Base-by-base conservation (phyloP, 2,329 filamentous ascomycete genomes). In the Curvularia sp. region DNA sequence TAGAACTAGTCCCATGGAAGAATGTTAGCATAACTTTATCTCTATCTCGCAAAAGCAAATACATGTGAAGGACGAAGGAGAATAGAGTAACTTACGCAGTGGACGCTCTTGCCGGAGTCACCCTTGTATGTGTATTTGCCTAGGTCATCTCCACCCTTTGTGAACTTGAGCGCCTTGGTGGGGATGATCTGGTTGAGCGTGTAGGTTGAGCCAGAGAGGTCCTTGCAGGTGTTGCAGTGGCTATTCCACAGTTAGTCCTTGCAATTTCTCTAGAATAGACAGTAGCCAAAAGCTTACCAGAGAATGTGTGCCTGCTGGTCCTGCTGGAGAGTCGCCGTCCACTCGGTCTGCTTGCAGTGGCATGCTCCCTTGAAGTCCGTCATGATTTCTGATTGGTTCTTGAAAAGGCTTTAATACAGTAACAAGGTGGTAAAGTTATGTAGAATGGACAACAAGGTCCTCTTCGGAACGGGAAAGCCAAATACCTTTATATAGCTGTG, bases 171-270 rank as follows among this genome's bases (percentile, higher is more conserved):
- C 43, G 79, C 75, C 31, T 76, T 72, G 66, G 80, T 76, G 46
- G 82, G 82, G 53, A 85, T 79, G 71, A 85, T 81, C 61, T 84
- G 81, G 75, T 85, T 86, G 61, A 85, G 75, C 18, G 83, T 85
- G 77, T 77, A 84, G 49, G 81, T 78, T 18, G 78, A 75, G 63
- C 83, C 83, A 51, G 78, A 79, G 56, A 85, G 79, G 60, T 77
- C 69, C 66, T 86, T 85, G 82, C 85, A 86, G 30, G 83, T 84
- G 65, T 83, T 78, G 76, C 85, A 86, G 67, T 86, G 84, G 78
- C 83, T 84, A 18, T 39, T 30, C 22, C 0, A 8, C 4, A 38
- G n/a, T 51, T 10, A 38, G 55, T 39, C 64, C 43, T 47, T 31
- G 12, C 9, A 18, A 18, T 18, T 18, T 31, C 28, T 3, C 8